A percentile compares a stretch with the other conserved stretches of the same genome.
phyloP scores from a whole-genome alignment of 805 yeast genomes.

The Metschnikowia gelsemii region DNA sequence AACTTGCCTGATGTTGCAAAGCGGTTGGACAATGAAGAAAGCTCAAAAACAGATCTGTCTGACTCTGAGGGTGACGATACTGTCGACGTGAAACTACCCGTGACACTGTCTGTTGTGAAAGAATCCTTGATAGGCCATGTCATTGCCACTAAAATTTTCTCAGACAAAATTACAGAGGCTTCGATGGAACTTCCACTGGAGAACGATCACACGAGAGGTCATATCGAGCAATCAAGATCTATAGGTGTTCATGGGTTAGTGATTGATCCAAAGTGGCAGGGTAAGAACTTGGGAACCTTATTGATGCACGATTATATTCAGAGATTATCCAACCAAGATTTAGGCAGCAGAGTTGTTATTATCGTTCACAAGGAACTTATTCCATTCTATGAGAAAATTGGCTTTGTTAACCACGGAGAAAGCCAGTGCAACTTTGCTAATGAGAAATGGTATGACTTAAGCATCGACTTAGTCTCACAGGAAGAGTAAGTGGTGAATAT shows the following conservation, averaged over 20 bases:
- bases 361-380: slow-evolving; percentile 68
- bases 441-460: slow-evolving; percentile 60
- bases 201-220: slow-evolving; percentile 48
- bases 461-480: slow-evolving; percentile 45
- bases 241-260: slow-evolving; percentile 84
- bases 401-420: slow-evolving; percentile 69
- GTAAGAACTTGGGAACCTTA: slow-evolving; percentile 78
- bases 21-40: slow-evolving; percentile 28
- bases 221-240: slow-evolving; percentile 67
- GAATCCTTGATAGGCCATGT: slow-evolving; percentile 79
- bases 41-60: slow-evolving; percentile 14
- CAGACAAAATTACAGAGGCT: slow-evolving; percentile 50
- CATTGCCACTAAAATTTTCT: slow-evolving; percentile 67
- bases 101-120: slow-evolving; percentile 48
- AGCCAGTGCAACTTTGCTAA: slow-evolving; percentile 61
- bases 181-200: slow-evolving; percentile 60
- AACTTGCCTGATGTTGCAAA: slow-evolving; percentile 43
- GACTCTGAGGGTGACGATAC: slow-evolving; percentile 24
- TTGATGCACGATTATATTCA: slow-evolving; percentile 87
- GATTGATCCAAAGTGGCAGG: slow-evolving; percentile 74
- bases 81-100: slow-evolving; percentile 42
- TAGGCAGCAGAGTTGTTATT: slow-evolving; percentile 74
- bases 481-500: slow-evolving; percentile 41
- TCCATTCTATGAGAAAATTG: slow-evolving; percentile 78
- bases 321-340: slow-evolving; percentile 80